Percentiles rank a stretch among this genome's conserved stretches.
Evolutionary conservation across 2,329 filamentous ascomycete species (phyloP).

Genomic region (Ophiostoma triangulosporum): DNA sequence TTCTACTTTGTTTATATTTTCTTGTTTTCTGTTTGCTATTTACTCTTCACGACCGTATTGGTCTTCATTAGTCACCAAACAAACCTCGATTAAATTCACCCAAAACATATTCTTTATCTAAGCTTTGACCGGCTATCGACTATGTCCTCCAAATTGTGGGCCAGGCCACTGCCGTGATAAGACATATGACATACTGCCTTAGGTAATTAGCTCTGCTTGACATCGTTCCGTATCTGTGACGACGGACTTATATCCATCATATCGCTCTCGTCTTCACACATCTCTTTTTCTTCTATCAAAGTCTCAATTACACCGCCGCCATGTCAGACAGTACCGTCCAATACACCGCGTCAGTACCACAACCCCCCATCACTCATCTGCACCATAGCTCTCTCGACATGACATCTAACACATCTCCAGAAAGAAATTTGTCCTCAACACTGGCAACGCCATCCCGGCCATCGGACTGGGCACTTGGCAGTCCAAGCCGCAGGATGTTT

Average conservation of each 20-base stretch:
- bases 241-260: neutral
- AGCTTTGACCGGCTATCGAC: neutral
- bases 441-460: slow-evolving; percentile 64
- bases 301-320: neutral
- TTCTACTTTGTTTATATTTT: neutral
- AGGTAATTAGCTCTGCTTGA: neutral
- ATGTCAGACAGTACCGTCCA: neutral
- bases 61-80: neutral
- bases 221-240: neutral
- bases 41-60: no score
- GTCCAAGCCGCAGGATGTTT: slow-evolving; percentile 30
- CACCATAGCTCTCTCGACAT: no score
- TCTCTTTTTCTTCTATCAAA: neutral
- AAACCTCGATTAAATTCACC: neutral
- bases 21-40: neutral
- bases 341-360: neutral
- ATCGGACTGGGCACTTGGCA: slow-evolving; percentile 69
- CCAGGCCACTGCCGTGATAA: neutral
- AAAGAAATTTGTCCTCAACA: slow-evolving; percentile 56
- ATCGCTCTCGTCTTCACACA: neutral
- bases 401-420: slow-evolving; percentile 16
- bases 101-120: no score
- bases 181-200: neutral
- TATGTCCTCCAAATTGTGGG: neutral
- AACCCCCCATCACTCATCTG: no score